Conservation (phyloP, 2,329 filamentous ascomycete species). For the Emmonsiellopsis sp. region DNA sequence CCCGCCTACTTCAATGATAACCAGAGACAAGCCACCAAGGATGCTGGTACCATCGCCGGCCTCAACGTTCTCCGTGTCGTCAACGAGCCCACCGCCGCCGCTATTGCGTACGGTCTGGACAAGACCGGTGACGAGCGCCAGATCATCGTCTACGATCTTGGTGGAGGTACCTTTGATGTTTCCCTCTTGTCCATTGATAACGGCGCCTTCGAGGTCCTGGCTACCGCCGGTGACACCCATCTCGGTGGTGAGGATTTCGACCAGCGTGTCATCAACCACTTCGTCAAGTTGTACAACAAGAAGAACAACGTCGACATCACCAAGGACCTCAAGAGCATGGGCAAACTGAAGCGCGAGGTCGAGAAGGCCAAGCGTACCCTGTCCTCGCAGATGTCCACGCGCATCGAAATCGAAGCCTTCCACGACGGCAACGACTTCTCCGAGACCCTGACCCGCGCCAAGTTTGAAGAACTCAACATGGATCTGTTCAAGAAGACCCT, state of each 20-base stretch:
- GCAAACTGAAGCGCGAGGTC: constrained; percentile 98
- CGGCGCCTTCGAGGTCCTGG: constrained; percentile 88
- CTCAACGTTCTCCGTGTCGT: constrained; percentile 93
- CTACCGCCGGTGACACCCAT: constrained; percentile 93
- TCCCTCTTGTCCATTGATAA: constrained; percentile 85
- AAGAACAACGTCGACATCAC: constrained; percentile 86
- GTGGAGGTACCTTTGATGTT: constrained; percentile 91
- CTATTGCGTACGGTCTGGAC: constrained; percentile 88
- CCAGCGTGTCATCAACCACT: constrained; percentile 92
- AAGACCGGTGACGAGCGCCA: constrained; percentile 76
- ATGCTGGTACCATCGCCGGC: constrained; percentile 83
- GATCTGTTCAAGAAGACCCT: constrained; percentile 99
- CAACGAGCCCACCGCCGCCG: constrained; percentile 92
- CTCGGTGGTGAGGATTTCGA: constrained; percentile 98
- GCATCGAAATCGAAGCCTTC: constrained; percentile 96
- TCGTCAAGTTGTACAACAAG: constrained; percentile 98
- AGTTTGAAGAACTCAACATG: constrained; percentile 98
- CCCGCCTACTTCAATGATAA: constrained; percentile 98
- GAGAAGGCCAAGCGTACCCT: constrained; percentile 99
- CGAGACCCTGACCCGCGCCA: constrained; percentile 94
- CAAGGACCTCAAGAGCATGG: constrained; percentile 96
- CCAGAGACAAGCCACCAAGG: constrained; percentile 94
- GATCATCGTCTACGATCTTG: constrained; percentile 88
- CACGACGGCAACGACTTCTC: constrained; percentile 96
- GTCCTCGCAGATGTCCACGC: constrained; percentile 84